Percentiles rank a stretch among this genome's conserved stretches.
Evolutionary conservation across 345 rosid genomes (phyloP).

Genomic region (Barbarea vulgaris): DNA sequence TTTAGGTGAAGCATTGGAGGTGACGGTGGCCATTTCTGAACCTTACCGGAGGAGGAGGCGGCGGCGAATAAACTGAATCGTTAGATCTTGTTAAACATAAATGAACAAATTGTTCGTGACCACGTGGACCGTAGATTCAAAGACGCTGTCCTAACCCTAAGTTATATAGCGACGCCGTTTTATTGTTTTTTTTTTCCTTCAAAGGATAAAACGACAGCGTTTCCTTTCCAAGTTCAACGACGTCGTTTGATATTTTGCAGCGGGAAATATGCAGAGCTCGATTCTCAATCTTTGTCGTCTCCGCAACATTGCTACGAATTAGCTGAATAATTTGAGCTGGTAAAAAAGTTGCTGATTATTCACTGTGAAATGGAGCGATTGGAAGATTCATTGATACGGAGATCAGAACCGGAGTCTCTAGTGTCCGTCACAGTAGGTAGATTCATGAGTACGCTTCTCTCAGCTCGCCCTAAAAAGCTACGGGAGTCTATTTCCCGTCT

Average conservation of each 20-base stretch:
- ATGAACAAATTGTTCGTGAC: background rate
- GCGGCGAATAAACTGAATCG: slow-evolving; percentile 15
- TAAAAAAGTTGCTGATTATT: background rate
- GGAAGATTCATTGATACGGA: slow-evolving; percentile 51
- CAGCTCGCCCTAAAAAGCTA: slow-evolving; percentile 71
- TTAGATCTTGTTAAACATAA: background rate
- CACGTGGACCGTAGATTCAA: slow-evolving; percentile 1
- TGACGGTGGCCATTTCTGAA: slow-evolving; percentile 39
- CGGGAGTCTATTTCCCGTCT: slow-evolving; percentile 55
- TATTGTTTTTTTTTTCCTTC: background rate
- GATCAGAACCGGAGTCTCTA: slow-evolving; percentile 57
- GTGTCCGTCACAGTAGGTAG: slow-evolving; percentile 64
- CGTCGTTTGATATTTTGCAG: slow-evolving; percentile 3
- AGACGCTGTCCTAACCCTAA: background rate
- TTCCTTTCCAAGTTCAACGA: background rate
- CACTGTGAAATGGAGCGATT: slow-evolving; percentile 11
- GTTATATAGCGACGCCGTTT: background rate
- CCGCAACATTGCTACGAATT: background rate
- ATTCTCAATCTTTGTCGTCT: slow-evolving; percentile 16
- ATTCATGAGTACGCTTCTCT: slow-evolving; percentile 60
- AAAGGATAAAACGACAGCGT: background rate
- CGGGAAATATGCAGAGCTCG: background rate
- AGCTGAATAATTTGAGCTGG: slow-evolving; percentile 1
- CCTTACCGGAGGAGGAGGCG: slow-evolving; percentile 16
- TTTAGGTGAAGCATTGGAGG: slow-evolving; percentile 32